These are phyloP conservation scores for Coemansia sp. DNA, from an alignment of 192 early-diverging fungal species.

Conservation along the genomic window DNA sequence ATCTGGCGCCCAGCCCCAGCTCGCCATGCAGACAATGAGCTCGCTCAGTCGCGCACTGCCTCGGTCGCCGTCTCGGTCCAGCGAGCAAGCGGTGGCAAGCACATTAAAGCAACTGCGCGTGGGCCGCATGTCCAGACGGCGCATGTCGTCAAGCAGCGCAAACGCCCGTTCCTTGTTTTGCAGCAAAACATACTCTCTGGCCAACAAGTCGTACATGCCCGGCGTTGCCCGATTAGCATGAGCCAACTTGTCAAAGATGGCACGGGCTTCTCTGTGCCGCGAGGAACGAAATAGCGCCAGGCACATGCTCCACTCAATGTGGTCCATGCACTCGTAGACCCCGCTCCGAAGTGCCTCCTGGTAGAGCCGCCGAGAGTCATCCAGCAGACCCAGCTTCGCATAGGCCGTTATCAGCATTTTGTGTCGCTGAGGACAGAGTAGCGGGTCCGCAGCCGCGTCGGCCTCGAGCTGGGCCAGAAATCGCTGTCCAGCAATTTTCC, in stretches of 20 bases:
- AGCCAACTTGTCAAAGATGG: constrained; percentile 24
- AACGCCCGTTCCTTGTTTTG: constrained; percentile 16
- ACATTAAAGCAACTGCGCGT: background rate
- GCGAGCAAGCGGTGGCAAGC: constrained; percentile 18
- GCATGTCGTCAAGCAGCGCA: constrained; percentile 25
- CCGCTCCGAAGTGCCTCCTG: background rate
- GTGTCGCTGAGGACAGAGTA: constrained; percentile 1
- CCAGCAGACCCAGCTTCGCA: constrained; percentile 28
- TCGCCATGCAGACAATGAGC: constrained; percentile 19
- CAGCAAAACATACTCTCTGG: constrained; percentile 23
- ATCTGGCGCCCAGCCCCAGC: constrained; percentile 21
- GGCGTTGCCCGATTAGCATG: background rate
- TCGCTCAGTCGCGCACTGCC: constrained; percentile 10
- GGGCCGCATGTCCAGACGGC: background rate
- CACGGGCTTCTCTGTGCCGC: constrained; percentile 34
- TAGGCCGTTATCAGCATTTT: constrained; percentile 13
- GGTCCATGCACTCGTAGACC: background rate
- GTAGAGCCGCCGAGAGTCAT: constrained; percentile 28
- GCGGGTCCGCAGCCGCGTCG: constrained; percentile 9
- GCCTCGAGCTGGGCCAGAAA: constrained; percentile 32
- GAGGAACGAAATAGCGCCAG: constrained; percentile 12
- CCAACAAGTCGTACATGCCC: constrained; percentile 16
- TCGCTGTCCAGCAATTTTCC: constrained; percentile 10
- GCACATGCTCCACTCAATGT: constrained; percentile 34
- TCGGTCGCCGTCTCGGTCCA: constrained; percentile 5